These are phyloP conservation scores for Periconia sp. DNA, from an alignment of 2,329 filamentous ascomycete genomes.

Conservation along the genomic window DNA sequence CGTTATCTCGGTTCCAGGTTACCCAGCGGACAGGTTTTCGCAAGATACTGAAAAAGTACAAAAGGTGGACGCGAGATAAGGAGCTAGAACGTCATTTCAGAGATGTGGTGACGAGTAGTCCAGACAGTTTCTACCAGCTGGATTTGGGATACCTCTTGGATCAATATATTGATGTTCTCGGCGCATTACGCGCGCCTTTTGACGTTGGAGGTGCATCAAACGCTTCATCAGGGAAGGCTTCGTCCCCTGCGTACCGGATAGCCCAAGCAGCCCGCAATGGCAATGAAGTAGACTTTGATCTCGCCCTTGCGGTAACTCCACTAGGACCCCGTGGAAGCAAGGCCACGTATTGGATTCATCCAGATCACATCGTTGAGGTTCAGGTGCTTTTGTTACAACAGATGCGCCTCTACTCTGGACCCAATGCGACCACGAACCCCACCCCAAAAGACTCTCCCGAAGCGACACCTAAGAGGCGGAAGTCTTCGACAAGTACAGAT, in stretches of 20 bases:
- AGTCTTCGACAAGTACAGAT: constrained; percentile 32
- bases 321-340: constrained; percentile 53
- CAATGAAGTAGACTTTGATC: constrained; percentile 56
- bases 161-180: constrained; percentile 56
- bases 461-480: constrained; percentile 31
- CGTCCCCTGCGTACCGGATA: constrained; percentile 42
- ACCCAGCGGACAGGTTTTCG: constrained; percentile 78
- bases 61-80: constrained; percentile 82
- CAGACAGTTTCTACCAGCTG: constrained; percentile 73
- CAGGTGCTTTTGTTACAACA: constrained; percentile 59
- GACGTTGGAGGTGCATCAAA: constrained; percentile 35
- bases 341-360: constrained; percentile 61
- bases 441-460: constrained; percentile 22
- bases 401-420: constrained; percentile 48
- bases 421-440: constrained; percentile 20
- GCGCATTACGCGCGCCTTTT: constrained; percentile 53
- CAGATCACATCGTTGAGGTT: constrained; percentile 61
- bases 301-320: constrained; percentile 54
- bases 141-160: constrained; percentile 63
- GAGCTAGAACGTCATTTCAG: constrained; percentile 70
- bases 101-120: constrained; percentile 67
- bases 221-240: constrained; percentile 16
- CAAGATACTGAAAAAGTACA: constrained; percentile 86
- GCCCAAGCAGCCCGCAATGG: constrained; percentile 47
- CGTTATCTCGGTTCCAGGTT: constrained; percentile 72